Percentiles rank a stretch among this genome's conserved stretches.
Conservation (phyloP, 805 yeast species). For the Wickerhamiella cacticola region DNA sequence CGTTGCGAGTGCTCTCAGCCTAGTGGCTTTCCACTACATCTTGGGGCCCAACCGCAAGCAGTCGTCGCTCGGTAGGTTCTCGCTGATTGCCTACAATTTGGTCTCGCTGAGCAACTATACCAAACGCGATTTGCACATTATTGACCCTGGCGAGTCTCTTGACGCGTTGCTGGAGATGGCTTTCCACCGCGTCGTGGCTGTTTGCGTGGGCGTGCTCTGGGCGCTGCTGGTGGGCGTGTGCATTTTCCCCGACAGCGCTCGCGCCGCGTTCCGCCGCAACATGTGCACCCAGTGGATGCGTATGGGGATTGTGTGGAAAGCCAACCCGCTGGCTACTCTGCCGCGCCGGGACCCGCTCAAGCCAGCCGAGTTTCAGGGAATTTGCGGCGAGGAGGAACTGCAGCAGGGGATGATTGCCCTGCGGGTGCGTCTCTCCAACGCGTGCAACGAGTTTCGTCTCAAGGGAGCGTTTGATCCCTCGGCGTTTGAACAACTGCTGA, state of each 20-base stretch:
- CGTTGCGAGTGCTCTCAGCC: conserved; percentile 33
- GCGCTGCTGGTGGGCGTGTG: conserved; percentile 56
- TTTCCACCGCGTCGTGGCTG: conserved; percentile 62
- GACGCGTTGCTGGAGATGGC: conserved; percentile 38
- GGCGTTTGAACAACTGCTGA: conserved; percentile 40
- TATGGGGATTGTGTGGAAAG: conserved; percentile 70
- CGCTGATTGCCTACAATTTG: conserved; percentile 62
- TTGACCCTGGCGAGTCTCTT: conserved; percentile 31
- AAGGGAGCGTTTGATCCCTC: conserved; percentile 57
- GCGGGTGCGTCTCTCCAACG: conserved; percentile 48
- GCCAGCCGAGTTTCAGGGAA: conserved; percentile 20
- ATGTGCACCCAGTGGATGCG: conserved; percentile 62
- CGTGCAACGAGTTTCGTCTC: conserved; percentile 62
- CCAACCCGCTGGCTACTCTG: conserved; percentile 46
- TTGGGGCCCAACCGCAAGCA: conserved; percentile 33
- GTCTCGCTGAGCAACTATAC: conserved; percentile 42
- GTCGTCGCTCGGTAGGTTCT: conserved; percentile 37
- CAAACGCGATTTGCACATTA: conserved; percentile 26
- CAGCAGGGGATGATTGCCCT: conserved; percentile 49
- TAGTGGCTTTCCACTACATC: conserved; percentile 42
- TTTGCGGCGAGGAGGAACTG: conserved; percentile 31
- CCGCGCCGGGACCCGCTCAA: conserved; percentile 11
- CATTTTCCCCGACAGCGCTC: conserved; percentile 64
- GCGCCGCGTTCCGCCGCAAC: conserved; percentile 53
- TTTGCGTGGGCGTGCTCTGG: conserved; percentile 62